A percentile compares a stretch with the other conserved stretches of the same genome.
Evolutionary conservation across 2,329 filamentous ascomycete genomes (phyloP).

Genomic region (Blastomyces parvus): DNA sequence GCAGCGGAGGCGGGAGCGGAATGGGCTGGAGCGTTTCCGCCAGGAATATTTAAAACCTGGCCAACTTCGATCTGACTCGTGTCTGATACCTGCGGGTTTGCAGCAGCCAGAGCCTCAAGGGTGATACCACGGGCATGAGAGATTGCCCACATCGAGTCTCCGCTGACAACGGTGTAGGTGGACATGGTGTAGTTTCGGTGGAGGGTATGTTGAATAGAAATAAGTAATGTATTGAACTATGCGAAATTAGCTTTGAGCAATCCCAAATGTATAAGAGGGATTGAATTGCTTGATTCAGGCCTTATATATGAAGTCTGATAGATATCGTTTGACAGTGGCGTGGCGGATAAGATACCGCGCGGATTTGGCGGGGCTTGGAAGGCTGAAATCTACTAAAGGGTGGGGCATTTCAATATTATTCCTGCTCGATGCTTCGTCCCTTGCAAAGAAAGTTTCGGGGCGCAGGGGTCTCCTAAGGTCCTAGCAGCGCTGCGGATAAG

Average conservation of each 20-base stretch:
- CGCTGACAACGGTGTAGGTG: constrained; percentile 14
- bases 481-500: no score
- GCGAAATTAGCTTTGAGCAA: background rate
- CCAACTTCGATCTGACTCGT: constrained; percentile 13
- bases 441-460: no score
- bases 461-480: no score
- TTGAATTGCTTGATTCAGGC: background rate
- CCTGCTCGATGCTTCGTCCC: no score
- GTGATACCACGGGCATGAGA: constrained; percentile 24
- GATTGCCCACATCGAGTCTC: constrained; percentile 26
- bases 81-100: constrained; percentile 15
- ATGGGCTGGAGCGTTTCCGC: background rate
- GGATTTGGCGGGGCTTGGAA: background rate
- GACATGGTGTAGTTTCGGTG: background rate
- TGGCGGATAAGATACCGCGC: background rate
- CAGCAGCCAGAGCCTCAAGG: constrained; percentile 15
- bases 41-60: constrained; percentile 14
- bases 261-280: background rate
- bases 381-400: background rate
- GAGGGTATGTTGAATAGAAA: background rate
- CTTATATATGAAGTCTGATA: background rate
- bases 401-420: no score
- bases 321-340: background rate
- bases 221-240: background rate
- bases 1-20: background rate